Evolutionary conservation across 768 basidiomycete species (phyloP), one percentile per base, ranked within the genome.

Genomic region (Symmetrospora coprosmae): DNA sequence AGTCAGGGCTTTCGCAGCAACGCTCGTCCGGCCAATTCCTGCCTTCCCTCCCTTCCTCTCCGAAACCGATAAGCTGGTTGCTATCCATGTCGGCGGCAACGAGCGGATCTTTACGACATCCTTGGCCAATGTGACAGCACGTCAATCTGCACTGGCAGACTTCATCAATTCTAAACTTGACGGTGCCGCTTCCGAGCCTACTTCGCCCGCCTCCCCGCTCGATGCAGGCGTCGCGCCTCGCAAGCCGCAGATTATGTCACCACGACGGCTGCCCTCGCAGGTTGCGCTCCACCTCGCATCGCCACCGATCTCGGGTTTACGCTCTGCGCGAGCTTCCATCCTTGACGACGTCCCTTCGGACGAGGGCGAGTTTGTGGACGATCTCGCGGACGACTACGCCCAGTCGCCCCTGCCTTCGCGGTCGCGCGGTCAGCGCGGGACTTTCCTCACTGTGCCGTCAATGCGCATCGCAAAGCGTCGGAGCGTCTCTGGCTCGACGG

Each of bases 301-400:
- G 9, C 46, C 55, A 9, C 55, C 55, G 31, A 40, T 58, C 40
- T 17, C 30, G 31, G 55, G 41, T 5, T 21, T 58, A 6, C 19
- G 55, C 27, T 58, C 28, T 13, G n/a, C 52, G 28, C 51, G 11
- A 45, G 60, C 60, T 7, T 61, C 60, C 49, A 28, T 38, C 16
- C 37, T 49, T 47, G 52, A n/a, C 39, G 60, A 33, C 27, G 38
- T 50, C 16, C 60, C 37, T 6, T 61, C 60, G 2, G 35, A 50
- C 28, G 47, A 50, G 38, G 60, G 6, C 25, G 48, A 50, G n/a
- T 19, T 52, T 17, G 8, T 9, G n/a, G 41, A 46, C 5, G 33
- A 7, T n/a, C n/a, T n/a, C n/a, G n/a, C n/a, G n/a, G n/a, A n/a
- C n/a, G n/a, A n/a, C n/a, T n/a, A n/a, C n/a, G n/a, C n/a, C n/a